Evolutionary conservation across 164 flowering plant genomes (phyloP).

Genomic region (Chloranthus sessilifolius): DNA sequence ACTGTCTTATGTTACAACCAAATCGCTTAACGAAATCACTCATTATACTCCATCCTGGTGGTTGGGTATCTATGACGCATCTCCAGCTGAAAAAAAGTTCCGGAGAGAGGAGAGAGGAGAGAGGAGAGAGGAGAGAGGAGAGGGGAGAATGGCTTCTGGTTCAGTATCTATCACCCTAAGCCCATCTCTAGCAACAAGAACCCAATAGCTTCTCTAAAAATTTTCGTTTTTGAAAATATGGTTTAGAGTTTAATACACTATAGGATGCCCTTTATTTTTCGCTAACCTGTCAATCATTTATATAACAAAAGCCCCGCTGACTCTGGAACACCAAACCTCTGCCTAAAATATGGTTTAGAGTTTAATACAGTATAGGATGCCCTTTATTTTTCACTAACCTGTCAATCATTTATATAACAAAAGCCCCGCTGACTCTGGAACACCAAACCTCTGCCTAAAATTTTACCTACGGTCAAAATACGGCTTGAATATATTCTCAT

Average conservation of each 20-base stretch:
- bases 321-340: conserved; percentile 33
- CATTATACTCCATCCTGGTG: too few relatives aligned
- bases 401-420: conserved; percentile 69
- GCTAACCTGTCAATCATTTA: conserved; percentile 79
- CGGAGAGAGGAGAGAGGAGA: too few relatives aligned
- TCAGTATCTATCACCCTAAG: conserved; percentile 58
- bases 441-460: conserved; percentile 34
- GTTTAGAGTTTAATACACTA: conserved; percentile 65
- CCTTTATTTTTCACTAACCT: conserved; percentile 83
- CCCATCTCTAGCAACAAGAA: conserved; percentile 77
- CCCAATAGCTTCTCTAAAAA: conserved; percentile 19
- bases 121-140: too few relatives aligned
- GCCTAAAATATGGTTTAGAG: conserved; percentile 44
- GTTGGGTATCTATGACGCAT: too few relatives aligned
- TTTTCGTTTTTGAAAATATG: conserved; percentile 25
- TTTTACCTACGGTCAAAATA: conserved; percentile 28
- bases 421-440: conserved; percentile 25
- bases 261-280: conserved; percentile 76
- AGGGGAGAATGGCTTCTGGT: too few relatives aligned
- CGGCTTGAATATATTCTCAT: conserved; percentile 51
- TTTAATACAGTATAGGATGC: conserved; percentile 69
- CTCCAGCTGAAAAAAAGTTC: too few relatives aligned
- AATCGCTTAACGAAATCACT: too few relatives aligned
- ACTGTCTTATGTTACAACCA: too few relatives aligned
- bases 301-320: conserved; percentile 35